Conservation (phyloP, 2,329 filamentous ascomycete species). For the Aspergillus sp. region DNA sequence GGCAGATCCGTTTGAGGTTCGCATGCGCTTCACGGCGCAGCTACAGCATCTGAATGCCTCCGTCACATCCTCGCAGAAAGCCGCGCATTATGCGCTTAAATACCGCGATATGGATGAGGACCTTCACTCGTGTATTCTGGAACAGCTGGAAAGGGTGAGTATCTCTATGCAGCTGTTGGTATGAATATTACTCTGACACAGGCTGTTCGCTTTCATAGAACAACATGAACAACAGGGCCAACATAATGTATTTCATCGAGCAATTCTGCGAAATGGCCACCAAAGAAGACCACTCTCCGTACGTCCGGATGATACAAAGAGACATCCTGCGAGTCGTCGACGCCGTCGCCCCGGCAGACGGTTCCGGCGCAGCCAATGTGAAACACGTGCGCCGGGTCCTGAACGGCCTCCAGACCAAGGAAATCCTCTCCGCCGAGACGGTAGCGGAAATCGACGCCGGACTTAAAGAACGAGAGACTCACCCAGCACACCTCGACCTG, state of each 20-base stretch:
- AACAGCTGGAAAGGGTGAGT: conserved; percentile 81
- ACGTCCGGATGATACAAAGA: conserved; percentile 90
- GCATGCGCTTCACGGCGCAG: conserved; percentile 91
- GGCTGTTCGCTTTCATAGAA: conserved; percentile 52
- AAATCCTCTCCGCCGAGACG: conserved; percentile 70
- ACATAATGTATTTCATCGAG: conserved; percentile 99
- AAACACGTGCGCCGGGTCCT: conserved; percentile 86
- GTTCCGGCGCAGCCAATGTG: conserved; percentile 87
- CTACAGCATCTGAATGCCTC: conserved; percentile 90
- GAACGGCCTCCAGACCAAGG: conserved; percentile 66
- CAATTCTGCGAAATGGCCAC: conserved; percentile 85
- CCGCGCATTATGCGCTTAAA: conserved; percentile 90
- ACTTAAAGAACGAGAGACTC: conserved; percentile 73
- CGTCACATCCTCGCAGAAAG: conserved; percentile 84
- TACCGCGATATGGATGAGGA: conserved; percentile 96
- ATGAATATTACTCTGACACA: neutral
- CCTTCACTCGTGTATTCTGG: conserved; percentile 92
- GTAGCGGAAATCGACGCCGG: conserved; percentile 79
- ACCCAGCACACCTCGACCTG: conserved; percentile 56
- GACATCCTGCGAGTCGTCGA: conserved; percentile 92
- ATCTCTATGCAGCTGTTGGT: neutral
- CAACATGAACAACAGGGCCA: conserved; percentile 94
- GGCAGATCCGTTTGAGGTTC: conserved; percentile 94
- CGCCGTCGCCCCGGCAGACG: conserved; percentile 82
- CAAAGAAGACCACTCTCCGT: conserved; percentile 73